A percentile compares a stretch with the other conserved stretches of the same genome.
phyloP scores from a whole-genome alignment of 164 flowering plant genomes.

The Amborella trichopoda region DNA sequence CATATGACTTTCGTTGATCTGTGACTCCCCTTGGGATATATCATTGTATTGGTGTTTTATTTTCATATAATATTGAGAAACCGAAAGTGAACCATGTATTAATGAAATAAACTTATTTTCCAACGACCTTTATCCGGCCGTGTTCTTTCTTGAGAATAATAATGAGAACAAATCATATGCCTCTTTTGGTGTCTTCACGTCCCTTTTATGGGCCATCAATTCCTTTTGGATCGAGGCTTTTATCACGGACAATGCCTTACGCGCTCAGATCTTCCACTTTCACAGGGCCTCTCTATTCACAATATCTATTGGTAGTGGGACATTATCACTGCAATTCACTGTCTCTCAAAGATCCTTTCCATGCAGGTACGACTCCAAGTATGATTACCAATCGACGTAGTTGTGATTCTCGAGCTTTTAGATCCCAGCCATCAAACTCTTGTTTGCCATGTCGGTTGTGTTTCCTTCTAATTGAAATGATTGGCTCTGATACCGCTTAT shows the following conservation, averaged over 20 bases:
- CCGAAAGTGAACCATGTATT: not conserved
- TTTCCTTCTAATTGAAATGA: too few species aligned
- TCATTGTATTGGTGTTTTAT: not conserved
- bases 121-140: not conserved
- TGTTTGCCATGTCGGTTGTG: too few species aligned
- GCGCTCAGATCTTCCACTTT: not conserved
- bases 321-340: not conserved
- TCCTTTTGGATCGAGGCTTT: not conserved
- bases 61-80: not conserved
- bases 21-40: not conserved
- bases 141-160: not conserved
- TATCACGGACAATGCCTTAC: not conserved
- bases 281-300: not conserved
- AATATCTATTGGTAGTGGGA: not conserved
- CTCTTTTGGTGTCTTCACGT: not conserved
- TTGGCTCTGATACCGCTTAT: too few species aligned
- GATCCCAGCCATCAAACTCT: too few species aligned
- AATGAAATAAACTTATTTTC: not conserved
- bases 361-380: not conserved
- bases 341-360: not conserved
- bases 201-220: not conserved
- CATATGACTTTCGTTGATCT: not conserved
- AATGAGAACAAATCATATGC: not conserved
- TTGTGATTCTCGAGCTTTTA: not conserved
- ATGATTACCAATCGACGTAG: not conserved